Evolutionary conservation across 805 yeast genomes (phyloP).

Genomic region (Blastobotrys robertii): DNA sequence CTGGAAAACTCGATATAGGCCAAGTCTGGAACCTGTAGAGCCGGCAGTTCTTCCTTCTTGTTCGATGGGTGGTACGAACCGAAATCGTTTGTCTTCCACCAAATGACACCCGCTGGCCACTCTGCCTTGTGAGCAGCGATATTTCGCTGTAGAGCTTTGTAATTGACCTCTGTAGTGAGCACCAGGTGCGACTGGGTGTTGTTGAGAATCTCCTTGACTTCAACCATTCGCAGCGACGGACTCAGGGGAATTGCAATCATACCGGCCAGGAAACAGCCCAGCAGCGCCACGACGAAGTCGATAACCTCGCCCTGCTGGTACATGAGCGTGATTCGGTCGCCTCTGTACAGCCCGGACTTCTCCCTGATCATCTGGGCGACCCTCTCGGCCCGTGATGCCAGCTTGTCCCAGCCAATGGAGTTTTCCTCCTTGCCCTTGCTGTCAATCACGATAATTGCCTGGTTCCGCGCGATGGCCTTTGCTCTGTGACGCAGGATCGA

Average conservation of each 20-base stretch:
- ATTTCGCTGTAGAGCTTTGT: slow-evolving; percentile 62
- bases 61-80: slow-evolving; percentile 57
- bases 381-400: slow-evolving; percentile 73
- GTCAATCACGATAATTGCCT: slow-evolving; percentile 67
- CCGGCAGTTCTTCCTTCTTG: slow-evolving; percentile 49
- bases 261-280: slow-evolving; percentile 90
- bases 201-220: slow-evolving; percentile 61
- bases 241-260: slow-evolving; percentile 91
- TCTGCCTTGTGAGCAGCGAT: slow-evolving; percentile 35
- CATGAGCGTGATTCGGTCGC: slow-evolving; percentile 75
- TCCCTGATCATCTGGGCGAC: slow-evolving; percentile 77
- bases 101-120: slow-evolving; percentile 67
- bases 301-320: slow-evolving; percentile 77
- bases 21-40: slow-evolving; percentile 65
- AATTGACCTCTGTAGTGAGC: slow-evolving; percentile 69
- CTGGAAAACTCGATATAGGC: slow-evolving; percentile 91
- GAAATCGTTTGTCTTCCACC: slow-evolving; percentile 82
- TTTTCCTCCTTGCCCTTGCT: slow-evolving; percentile 69
- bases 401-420: slow-evolving; percentile 81
- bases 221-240: slow-evolving; percentile 57
- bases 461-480: slow-evolving; percentile 49
- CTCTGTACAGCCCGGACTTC: slow-evolving; percentile 61
- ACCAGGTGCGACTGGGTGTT: slow-evolving; percentile 70
- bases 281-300: slow-evolving; percentile 75
- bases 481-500: slow-evolving; percentile 68